These are phyloP conservation scores for Mucor irregularis DNA, from an alignment of 371 early-diverging fungal species.

Conservation along the genomic window DNA sequence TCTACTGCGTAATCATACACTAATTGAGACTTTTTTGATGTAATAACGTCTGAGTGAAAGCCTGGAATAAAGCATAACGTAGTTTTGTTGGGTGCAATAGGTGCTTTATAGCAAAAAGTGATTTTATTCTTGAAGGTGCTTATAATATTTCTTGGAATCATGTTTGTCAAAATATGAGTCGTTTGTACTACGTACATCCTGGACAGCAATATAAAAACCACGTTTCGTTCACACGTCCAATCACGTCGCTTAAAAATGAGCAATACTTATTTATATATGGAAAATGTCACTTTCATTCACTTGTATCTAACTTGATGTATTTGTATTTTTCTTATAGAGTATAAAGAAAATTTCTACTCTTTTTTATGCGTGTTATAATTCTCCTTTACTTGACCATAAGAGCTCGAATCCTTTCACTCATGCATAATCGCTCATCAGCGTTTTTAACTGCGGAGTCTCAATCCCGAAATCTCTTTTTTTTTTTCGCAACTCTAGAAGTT, in stretches of 20 bases:
- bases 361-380: not conserved
- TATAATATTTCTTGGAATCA: conserved; percentile 5
- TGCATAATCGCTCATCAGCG: too few species aligned
- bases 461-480: not conserved
- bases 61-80: conserved; percentile 51
- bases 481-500: too few species aligned
- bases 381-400: not conserved
- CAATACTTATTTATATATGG: too few species aligned
- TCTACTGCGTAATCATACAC: conserved; percentile 18
- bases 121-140: not conserved
- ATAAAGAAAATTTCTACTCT: too few species aligned
- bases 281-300: not conserved
- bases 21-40: conserved; percentile 31
- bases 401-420: too few species aligned
- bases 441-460: not conserved
- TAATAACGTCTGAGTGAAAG: conserved; percentile 32
- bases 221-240: too few species aligned
- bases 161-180: too few species aligned
- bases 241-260: not conserved
- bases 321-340: not conserved
- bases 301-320: not conserved
- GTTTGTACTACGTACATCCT: too few species aligned
- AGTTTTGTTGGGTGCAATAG: not conserved
- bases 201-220: too few species aligned
- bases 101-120: not conserved